Evolutionary conservation across 768 basidiomycete species (phyloP), one percentile per base, ranked within the genome.

Genomic region (Leccinellum albellum): DNA sequence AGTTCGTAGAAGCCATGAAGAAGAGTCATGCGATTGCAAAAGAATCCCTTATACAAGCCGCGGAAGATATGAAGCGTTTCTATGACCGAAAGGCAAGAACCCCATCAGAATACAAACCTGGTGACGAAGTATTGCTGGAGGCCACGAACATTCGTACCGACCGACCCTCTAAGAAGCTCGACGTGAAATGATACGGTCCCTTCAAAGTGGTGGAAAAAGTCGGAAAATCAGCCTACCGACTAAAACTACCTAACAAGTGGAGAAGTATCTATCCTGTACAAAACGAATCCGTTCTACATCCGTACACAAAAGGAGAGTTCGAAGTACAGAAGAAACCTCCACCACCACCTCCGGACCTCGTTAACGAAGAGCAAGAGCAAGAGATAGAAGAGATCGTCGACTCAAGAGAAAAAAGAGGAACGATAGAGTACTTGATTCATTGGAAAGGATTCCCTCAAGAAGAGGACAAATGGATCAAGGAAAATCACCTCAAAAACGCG

Each of bases 181-280:
- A 42, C 3, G 12, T n/a, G 5, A 42, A 42, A 42, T 3, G 40
- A 42, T 42, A 42, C 12, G 40, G 40, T 15, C 15, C 15, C 0
- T 33, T 42, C 14, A n/a, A n/a, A 4, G 12, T 33, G 0, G 0
- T 33, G 1, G 33, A 15, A 7, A 33, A 33, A 33, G 12, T 21
- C 0, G 2, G 40, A 1, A 15, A 7, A 7, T 33, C 33, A 0
- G 40, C 20, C 7, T 42, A 42, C 1, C 0, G 4, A 0, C 40
- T 42, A 0, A 42, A 42, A 42, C 9, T 42, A 0, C 20, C 4
- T 1, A 9, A 9, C 14, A 33, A 33, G 4, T 42, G 10, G 40
- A 42, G 12, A 21, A 4, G 6, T 0, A 42, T 42, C 4, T 21
- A 2, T 3, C 20, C 40, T 3, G 1, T 42, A 0, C 20, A n/a